Evolutionary conservation across 2,329 filamentous ascomycete species (phyloP).

Genomic region (Lecanicillium sp.): DNA sequence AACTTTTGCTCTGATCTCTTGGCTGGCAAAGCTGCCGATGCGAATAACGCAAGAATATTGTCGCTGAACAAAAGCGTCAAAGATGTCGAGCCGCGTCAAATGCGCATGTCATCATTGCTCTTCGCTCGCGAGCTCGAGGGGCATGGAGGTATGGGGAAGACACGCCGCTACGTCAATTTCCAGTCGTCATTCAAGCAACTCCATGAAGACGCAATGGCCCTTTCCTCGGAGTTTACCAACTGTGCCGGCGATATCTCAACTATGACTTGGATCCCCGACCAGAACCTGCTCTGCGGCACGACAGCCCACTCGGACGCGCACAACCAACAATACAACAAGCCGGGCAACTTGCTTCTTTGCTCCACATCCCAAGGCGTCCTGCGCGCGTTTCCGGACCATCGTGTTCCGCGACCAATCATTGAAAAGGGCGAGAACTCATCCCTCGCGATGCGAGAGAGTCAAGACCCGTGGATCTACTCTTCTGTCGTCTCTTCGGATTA

Average conservation of each 20-base stretch:
- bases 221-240: slow-evolving; percentile 51
- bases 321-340: slow-evolving; percentile 62
- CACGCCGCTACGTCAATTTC: slow-evolving; percentile 38
- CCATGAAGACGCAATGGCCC: slow-evolving; percentile 46
- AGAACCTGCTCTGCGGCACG: slow-evolving; percentile 55
- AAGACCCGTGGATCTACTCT: slow-evolving; percentile 58
- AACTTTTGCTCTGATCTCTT: slow-evolving; percentile 29
- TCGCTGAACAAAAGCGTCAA: slow-evolving; percentile 20
- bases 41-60: slow-evolving; percentile 19
- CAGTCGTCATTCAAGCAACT: slow-evolving; percentile 37
- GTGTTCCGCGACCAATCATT: slow-evolving; percentile 48
- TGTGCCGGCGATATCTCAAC: slow-evolving; percentile 57
- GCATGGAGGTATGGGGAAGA: slow-evolving; percentile 35
- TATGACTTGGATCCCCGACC: slow-evolving; percentile 49
- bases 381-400: slow-evolving; percentile 49
- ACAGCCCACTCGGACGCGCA: slow-evolving; percentile 56
- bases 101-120: slow-evolving; percentile 35
- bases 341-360: slow-evolving; percentile 54
- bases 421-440: slow-evolving; percentile 49
- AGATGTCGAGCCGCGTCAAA: slow-evolving; percentile 3
- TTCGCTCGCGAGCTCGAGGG: slow-evolving; percentile 45
- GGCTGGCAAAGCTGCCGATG: slow-evolving; percentile 16
- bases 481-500: slow-evolving; percentile 59
- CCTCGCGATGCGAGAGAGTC: slow-evolving; percentile 50
- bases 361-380: slow-evolving; percentile 40